These are phyloP conservation scores for Rosa persica DNA, from an alignment of 306 rosid genomes.

Conservation along the genomic window DNA sequence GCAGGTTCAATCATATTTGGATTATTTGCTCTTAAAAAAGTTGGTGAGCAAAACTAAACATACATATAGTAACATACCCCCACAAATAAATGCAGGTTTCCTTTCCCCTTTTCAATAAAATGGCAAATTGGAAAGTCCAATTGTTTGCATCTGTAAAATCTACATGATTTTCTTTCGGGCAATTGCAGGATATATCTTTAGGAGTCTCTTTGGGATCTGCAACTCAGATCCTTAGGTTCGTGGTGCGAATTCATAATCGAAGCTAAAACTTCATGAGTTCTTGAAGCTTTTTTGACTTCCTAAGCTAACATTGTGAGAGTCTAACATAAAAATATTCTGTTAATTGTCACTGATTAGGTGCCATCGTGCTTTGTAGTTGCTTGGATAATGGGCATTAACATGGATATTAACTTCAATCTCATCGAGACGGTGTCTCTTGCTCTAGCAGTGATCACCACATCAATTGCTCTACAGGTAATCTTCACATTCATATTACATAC, in stretches of 20 bases:
- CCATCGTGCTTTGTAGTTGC: conserved; percentile 70
- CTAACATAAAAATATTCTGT: not conserved
- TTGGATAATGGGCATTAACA: conserved; percentile 68
- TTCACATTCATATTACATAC: not conserved
- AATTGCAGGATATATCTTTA: conserved; percentile 72
- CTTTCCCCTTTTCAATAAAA: no score
- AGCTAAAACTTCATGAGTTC: not conserved
- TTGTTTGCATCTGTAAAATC: not conserved
- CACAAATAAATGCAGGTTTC: no score
- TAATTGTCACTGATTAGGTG: conserved; percentile 39
- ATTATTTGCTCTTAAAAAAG: conserved; percentile 89
- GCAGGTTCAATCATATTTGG: conserved; percentile 89
- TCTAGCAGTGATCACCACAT: conserved; percentile 58
- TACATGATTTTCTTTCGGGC: not conserved
- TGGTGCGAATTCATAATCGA: conserved; percentile 39
- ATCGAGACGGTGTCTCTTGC: conserved; percentile 84
- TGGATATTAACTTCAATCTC: conserved; percentile 75
- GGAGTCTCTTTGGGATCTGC: conserved; percentile 95
- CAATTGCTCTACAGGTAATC: conserved; percentile 68
- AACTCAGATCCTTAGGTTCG: conserved; percentile 76
- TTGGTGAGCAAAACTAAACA: conserved; percentile 43
- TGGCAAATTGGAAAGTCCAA: not conserved
- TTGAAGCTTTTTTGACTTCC: not conserved
- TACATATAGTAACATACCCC: not conserved
- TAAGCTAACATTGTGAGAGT: not conserved